Evolutionary conservation across 164 flowering plant genomes (phyloP).

Genomic region (Nelumbo lutea): DNA sequence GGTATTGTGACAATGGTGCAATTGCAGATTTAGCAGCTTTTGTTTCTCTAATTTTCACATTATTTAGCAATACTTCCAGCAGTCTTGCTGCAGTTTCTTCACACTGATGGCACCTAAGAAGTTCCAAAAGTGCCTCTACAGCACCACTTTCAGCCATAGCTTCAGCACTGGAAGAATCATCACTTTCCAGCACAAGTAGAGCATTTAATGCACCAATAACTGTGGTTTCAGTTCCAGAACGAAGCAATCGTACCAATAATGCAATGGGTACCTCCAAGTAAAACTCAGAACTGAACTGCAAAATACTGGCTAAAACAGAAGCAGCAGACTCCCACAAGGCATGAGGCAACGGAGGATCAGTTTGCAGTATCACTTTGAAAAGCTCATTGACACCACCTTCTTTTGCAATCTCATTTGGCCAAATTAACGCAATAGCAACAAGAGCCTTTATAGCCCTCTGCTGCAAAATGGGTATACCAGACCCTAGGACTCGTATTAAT

Average conservation of each 20-base stretch:
- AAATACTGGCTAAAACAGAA: neutral
- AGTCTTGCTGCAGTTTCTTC: slow-evolving; percentile 74
- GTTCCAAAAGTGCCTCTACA: slow-evolving; percentile 70
- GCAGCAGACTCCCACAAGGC: slow-evolving; percentile 2
- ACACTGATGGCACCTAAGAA: slow-evolving; percentile 68
- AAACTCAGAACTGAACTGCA: slow-evolving; percentile 4
- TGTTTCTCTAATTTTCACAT: slow-evolving; percentile 69
- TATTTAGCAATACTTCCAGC: slow-evolving; percentile 62
- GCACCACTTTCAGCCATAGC: slow-evolving; percentile 92
- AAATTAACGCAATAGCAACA: neutral
- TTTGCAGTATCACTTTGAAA: neutral
- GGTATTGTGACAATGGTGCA: slow-evolving; percentile 66
- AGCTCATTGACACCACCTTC: neutral
- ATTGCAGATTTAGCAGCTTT: slow-evolving; percentile 65
- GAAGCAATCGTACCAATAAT: slow-evolving; percentile 64
- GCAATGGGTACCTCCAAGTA: slow-evolving; percentile 76
- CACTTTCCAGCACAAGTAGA: slow-evolving; percentile 70
- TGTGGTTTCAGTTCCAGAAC: slow-evolving; percentile 61
- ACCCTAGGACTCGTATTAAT: slow-evolving; percentile 55
- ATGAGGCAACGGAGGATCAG: neutral
- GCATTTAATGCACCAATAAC: slow-evolving; percentile 67
- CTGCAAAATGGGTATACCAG: slow-evolving; percentile 63
- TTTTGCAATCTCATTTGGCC: neutral
- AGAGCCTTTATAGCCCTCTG: slow-evolving; percentile 31
- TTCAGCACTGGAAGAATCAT: slow-evolving; percentile 73